Conservation (phyloP, 1,284 basidiomycete genomes). For the Thecaphora frezii region DNA sequence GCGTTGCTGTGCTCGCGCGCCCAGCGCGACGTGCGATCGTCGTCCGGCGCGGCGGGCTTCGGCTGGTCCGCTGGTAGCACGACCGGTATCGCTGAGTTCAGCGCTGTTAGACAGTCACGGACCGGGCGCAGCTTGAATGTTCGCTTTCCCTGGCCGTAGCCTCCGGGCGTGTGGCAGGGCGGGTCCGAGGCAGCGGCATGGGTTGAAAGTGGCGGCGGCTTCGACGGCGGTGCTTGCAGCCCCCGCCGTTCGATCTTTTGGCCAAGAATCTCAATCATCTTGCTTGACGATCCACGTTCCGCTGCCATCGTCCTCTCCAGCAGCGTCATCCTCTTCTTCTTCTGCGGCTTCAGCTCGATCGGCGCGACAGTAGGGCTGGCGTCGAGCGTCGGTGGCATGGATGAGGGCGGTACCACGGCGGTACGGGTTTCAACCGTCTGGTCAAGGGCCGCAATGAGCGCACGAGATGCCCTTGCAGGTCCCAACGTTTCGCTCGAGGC, state of each 20-base stretch:
- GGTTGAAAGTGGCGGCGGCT: no score
- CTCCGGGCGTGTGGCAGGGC: no score
- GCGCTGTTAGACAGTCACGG: background rate
- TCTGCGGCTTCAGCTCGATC: background rate
- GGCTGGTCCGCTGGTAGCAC: background rate
- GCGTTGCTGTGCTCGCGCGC: background rate
- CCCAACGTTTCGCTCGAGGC: background rate
- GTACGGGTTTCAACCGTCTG: no score
- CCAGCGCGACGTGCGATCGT: background rate
- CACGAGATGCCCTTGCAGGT: background rate
- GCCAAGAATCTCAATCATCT: conserved; percentile 1
- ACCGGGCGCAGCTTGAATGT: background rate
- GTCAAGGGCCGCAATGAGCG: background rate
- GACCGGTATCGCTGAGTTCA: background rate
- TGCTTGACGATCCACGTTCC: background rate
- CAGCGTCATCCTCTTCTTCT: background rate
- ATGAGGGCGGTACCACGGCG: no score
- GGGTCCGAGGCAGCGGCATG: no score
- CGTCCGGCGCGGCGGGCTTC: background rate
- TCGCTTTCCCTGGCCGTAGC: background rate
- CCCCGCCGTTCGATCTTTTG: background rate
- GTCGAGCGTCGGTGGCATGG: no score
- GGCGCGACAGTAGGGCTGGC: no score
- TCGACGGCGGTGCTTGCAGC: no score
- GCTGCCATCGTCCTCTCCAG: conserved; percentile 5